Conservation (phyloP, 768 basidiomycete species). For the Sarcodon sp. region DNA sequence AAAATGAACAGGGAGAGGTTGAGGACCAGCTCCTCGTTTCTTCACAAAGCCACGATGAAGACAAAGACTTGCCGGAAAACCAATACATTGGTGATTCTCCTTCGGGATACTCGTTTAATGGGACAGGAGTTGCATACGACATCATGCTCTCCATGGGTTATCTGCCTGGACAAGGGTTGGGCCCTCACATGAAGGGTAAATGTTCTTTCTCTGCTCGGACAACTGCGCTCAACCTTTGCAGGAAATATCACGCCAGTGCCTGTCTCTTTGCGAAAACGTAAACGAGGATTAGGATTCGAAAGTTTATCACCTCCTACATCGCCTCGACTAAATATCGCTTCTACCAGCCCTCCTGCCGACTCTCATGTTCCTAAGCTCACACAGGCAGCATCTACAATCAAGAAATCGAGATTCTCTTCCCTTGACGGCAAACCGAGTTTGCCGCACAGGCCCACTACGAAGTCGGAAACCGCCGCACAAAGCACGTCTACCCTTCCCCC, state of each 20-base stretch:
- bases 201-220: neutral
- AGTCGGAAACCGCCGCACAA: too few relatives aligned
- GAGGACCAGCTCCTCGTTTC: neutral
- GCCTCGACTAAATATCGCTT: too few relatives aligned
- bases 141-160: neutral
- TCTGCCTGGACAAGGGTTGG: neutral
- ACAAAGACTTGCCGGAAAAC: neutral
- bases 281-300: neutral
- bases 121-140: neutral
- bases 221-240: neutral
- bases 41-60: too few relatives aligned
- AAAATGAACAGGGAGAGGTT: neutral
- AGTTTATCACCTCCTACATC: too few relatives aligned
- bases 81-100: neutral
- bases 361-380: too few relatives aligned
- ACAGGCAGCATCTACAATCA: too few relatives aligned
- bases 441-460: too few relatives aligned
- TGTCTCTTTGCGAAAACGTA: neutral
- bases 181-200: neutral
- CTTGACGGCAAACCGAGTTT: too few relatives aligned
- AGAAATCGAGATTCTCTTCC: too few relatives aligned
- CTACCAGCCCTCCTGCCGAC: too few relatives aligned
- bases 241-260: neutral
- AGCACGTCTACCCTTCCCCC: too few relatives aligned
- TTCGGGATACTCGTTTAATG: neutral